Evolutionary conservation across 495 filamentous ascomycete genomes (phyloP), one percentile per base, ranked within the genome.

Genomic region (Aspergillus diversus): DNA sequence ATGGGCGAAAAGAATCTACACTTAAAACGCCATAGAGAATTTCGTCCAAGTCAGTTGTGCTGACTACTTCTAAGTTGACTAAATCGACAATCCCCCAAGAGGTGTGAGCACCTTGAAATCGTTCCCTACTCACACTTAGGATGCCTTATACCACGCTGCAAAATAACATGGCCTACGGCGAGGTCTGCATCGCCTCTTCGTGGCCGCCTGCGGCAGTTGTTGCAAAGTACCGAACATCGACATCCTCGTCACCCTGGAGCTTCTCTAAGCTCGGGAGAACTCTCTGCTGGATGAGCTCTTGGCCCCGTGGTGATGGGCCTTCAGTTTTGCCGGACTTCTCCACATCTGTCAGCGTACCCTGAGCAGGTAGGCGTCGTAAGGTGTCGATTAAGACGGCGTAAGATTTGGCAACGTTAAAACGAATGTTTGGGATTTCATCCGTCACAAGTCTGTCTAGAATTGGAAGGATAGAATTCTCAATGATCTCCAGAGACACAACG

Each of bases 391-490:
- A 80, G 47, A 94, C 87, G 16, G 87, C 85, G 71, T 97, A 99
- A 33, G 96, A 97, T 79, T 99, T 99, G 59, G 95, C 96, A 55
- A 98, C 94, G 72, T 99, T 99, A 84, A 99, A 99, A 57, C 95
- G 92, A 73, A 99, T 99, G 75, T 99, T 99, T 57, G 95, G 95
- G 71, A 99, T 99, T 33, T 93, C 92, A 71, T 99, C 95, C 15
- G 84, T 82, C 33, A 96, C 90, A 33, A 99, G 88, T 77, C 93
- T 89, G 70, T 97, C 92, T 75, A 99, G 84, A 84, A 98, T 98
- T 39, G 96, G 94, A 9, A 99, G 86, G 68, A 99, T 95, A 17
- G 90, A 94, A 72, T 89, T 89, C 72, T 93, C 89, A 71, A 98
- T 95, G 60, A 97, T 92, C 52, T 92, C 90, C 57, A 98, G 80